Evolutionary conservation across 495 filamentous ascomycete genomes (phyloP), one percentile per base, ranked within the genome.

Genomic region (Eremomyces bilateralis): DNA sequence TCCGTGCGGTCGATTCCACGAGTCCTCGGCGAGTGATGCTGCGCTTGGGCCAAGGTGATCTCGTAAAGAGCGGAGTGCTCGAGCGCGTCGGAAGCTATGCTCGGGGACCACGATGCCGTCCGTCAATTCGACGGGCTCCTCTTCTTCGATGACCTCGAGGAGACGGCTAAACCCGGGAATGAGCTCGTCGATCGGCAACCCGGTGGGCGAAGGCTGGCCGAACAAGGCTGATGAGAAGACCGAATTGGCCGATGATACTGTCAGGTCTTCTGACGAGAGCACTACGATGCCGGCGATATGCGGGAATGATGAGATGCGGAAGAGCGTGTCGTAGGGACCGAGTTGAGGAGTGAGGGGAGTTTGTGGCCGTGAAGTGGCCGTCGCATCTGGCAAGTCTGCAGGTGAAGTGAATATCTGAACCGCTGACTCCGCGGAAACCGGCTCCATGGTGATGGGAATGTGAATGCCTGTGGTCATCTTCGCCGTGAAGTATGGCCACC

Each of bases 31-130:
- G n/a, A n/a, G n/a, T n/a, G n/a, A n/a, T 1, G 69, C 61, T 3
- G 80, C 73, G 4, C 80, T 78, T 47, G 77, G 68, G 20, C 72
- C 67, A 27, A 73, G 78, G 15, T 75, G 80, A 43, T 93, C 79
- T 32, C 77, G 69, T 31, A 94, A 58, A 3, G 80, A 73, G 12
- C 91, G 65, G 31, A 90, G 64, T 1, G 79, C 80, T 42, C 80
- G 66, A 11, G 88, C 90, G 34, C 84, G 76, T 24, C 90, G 71
- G 53, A 95, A 95, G 39, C 76, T 88, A 50, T 92, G 80, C 54
- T 97, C 88, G 3, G 88, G 90, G 34, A 97, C 74, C 20, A 97
- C 83, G 35, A 95, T 82, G n/a, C 88, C 90, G 51, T 97, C 90
- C 12, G 75, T 65, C 15, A 94, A 62, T 16, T 64, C 59, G 32